Base-by-base conservation (phyloP, 2,329 filamentous ascomycete genomes). In the Venturia oleaginea region DNA sequence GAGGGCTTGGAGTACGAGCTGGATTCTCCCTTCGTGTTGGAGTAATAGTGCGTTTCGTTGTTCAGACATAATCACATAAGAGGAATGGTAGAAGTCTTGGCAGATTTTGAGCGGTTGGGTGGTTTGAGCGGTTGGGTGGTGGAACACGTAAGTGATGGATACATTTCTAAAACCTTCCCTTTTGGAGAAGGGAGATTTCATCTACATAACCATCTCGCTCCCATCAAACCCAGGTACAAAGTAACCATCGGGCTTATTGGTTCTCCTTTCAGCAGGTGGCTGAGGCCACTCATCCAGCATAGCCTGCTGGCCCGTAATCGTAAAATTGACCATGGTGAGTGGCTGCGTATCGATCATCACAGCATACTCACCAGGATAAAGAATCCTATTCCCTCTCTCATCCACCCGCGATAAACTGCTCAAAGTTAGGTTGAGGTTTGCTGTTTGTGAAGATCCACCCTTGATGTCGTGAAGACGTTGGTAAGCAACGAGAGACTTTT, bases 281-380 rank as follows among this genome's bases (percentile, higher is more conserved):
- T 71, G 68, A 15, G 71, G 72, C 72, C 72, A 74, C 38, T 68
- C 60, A 37, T 72, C 72, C 43, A 73, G 62, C 51, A 69, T 42
- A n/a, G 59, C 61, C 61, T 70, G 43, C 6, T 67, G 64, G 2
- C 72, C 72, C 0, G 66, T 70, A 61, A 73, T 66, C 0, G 69
- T 68, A 24, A 74, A 72, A 22, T 69, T 67, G 37, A 68, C 24
- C 19, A 34, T 38, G 5, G 42, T 22, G 24, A 65, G 34, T 22
- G 59, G 40, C 61, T 78, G 76, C 64, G 76, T 71, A 69, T 84
- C 82, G 10, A 84, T 62, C 60, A 76, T 68, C 13, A 84, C 57
- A 8, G 71, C 75, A 67, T 85, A 86, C 22, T 75, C 75, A 0
- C 82, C 83, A 0, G 82, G 83, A 70, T 82, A 84, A 11, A 85